A percentile compares a stretch with the other conserved stretches of the same genome.
Conservation (phyloP, 1,284 basidiomycete species). For the Marasmius fiardii region DNA sequence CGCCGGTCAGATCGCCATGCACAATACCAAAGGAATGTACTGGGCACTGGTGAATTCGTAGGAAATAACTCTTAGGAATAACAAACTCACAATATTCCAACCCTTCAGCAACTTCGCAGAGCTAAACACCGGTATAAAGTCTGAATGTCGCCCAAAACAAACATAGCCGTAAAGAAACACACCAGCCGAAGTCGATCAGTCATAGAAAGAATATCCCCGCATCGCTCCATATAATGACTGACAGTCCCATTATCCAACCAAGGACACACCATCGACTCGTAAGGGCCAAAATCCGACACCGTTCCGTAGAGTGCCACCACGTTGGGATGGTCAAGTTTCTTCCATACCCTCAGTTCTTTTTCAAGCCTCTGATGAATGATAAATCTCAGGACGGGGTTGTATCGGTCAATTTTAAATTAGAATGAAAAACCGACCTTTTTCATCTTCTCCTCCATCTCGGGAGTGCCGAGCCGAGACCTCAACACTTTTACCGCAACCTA, state of each 20-base stretch:
- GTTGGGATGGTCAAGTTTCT: constrained; percentile 34
- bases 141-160: background rate
- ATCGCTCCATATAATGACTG: constrained; percentile 38
- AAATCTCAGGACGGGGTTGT: background rate
- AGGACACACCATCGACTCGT: constrained; percentile 43
- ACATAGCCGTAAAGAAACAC: constrained; percentile 6
- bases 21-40: constrained; percentile 35
- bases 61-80: background rate
- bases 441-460: constrained; percentile 27
- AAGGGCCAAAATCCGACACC: constrained; percentile 35
- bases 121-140: constrained; percentile 19
- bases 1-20: constrained; percentile 39
- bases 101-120: constrained; percentile 34
- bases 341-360: constrained; percentile 40
- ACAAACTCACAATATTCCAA: constrained; percentile 29
- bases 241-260: constrained; percentile 46
- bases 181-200: constrained; percentile 33
- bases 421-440: constrained; percentile 28
- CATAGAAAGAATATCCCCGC: constrained; percentile 32
- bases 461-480: constrained; percentile 27
- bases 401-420: background rate
- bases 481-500: constrained; percentile 44
- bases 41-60: constrained; percentile 11
- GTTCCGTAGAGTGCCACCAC: constrained; percentile 37
- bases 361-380: constrained; percentile 27